phyloP scores from a whole-genome alignment of 202 grass and related monocot genomes.

The Panicum hallii region DNA sequence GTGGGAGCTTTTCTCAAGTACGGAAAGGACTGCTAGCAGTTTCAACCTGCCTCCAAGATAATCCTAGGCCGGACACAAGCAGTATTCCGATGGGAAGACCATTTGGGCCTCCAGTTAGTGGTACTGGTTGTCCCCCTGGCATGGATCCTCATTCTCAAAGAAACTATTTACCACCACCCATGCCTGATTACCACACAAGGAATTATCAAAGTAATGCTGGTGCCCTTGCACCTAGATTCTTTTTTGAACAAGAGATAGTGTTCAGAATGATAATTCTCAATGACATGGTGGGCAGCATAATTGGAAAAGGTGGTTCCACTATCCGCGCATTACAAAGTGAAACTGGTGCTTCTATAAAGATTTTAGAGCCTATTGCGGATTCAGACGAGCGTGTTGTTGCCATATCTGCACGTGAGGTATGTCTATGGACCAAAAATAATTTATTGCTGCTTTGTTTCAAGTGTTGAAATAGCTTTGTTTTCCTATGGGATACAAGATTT shows the following conservation, averaged over 20 bases:
- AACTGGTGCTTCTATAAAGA: constrained; percentile 81
- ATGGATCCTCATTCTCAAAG: constrained; percentile 75
- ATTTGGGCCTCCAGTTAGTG: constrained; percentile 59
- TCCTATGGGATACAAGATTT: neutral
- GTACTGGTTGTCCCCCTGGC: constrained; percentile 47
- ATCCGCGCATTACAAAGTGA: constrained; percentile 77
- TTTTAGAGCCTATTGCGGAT: constrained; percentile 69
- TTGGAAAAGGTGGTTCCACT: constrained; percentile 75
- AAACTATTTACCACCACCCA: constrained; percentile 57
- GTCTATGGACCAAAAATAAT: constrained; percentile 39
- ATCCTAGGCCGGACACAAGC: constrained; percentile 56
- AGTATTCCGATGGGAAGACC: constrained; percentile 50
- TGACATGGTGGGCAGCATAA: constrained; percentile 74
- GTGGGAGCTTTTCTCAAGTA: constrained; percentile 71
- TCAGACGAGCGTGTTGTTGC: constrained; percentile 64
- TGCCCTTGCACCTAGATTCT: constrained; percentile 58
- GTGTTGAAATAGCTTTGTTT: constrained; percentile 35
- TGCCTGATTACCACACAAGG: constrained; percentile 64
- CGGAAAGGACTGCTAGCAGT: constrained; percentile 71
- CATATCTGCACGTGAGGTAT: constrained; percentile 75
- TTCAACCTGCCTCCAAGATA: constrained; percentile 80
- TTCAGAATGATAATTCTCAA: constrained; percentile 80
- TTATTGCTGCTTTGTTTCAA: constrained; percentile 30
- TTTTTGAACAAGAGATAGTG: constrained; percentile 74
- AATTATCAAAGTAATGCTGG: constrained; percentile 52